phyloP scores from a whole-genome alignment of 2,329 filamentous ascomycete species.

The Fusarium sp. region DNA sequence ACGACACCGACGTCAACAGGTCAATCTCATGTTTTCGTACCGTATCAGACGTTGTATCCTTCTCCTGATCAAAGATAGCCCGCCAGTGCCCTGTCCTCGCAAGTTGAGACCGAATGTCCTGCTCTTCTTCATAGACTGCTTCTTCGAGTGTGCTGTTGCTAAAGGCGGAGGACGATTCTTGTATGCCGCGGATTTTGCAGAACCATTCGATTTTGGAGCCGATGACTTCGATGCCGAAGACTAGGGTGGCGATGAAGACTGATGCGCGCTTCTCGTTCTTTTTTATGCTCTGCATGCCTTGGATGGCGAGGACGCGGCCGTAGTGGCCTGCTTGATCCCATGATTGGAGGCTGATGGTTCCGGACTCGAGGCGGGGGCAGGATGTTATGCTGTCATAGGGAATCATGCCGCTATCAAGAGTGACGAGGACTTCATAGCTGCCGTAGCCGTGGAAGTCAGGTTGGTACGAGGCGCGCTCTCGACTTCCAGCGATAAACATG shows the following conservation, averaged over 20 bases:
- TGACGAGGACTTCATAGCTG: slow-evolving; percentile 1
- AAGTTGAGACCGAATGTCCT: neutral
- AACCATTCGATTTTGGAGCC: slow-evolving; percentile 13
- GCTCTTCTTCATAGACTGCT: slow-evolving; percentile 4
- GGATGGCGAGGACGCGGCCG: slow-evolving; percentile 7
- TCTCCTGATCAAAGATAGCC: slow-evolving; percentile 9
- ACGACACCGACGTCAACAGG: slow-evolving; percentile 2
- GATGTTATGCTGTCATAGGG: slow-evolving; percentile 17
- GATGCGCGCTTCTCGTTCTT: slow-evolving; percentile 20
- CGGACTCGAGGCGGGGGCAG: neutral
- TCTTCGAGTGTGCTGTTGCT: neutral
- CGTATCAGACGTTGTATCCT: neutral
- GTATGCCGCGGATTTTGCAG: slow-evolving; percentile 3
- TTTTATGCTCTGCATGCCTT: slow-evolving; percentile 19
- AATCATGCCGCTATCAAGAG: slow-evolving; percentile 4
- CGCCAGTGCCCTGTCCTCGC: neutral
- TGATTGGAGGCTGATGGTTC: neutral
- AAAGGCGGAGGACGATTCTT: neutral
- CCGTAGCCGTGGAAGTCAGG: slow-evolving; percentile 8
- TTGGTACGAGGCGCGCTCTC: slow-evolving; percentile 1
- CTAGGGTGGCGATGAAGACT: slow-evolving; percentile 9
- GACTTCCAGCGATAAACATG: slow-evolving; percentile 15
- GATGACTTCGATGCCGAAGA: slow-evolving; percentile 1
- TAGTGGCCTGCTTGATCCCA: slow-evolving; percentile 14
- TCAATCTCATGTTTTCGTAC: slow-evolving; percentile 17